A percentile compares a stretch with the other conserved stretches of the same genome.
Evolutionary conservation across 495 filamentous ascomycete species (phyloP).

Genomic region (Penicillium arizonense): DNA sequence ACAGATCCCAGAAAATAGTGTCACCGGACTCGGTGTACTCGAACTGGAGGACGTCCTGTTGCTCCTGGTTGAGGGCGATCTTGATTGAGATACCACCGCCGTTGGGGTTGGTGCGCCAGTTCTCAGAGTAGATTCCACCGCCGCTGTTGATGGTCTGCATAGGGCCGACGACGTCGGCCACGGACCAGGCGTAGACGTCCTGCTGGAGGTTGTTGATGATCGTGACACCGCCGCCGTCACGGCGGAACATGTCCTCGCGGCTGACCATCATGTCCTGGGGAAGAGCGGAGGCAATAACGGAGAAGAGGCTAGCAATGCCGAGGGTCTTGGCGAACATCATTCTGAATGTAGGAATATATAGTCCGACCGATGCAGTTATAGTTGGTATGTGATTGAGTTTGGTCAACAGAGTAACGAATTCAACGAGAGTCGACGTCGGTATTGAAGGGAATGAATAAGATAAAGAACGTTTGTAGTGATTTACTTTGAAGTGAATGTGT

Average conservation of each 20-base stretch:
- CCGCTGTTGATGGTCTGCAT: slow-evolving; percentile 30
- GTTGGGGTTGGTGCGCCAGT: slow-evolving; percentile 36
- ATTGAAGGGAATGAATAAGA: no score
- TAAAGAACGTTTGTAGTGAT: no score
- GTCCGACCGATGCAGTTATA: no score
- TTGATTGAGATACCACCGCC: slow-evolving; percentile 48
- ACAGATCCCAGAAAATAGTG: slow-evolving; percentile 45
- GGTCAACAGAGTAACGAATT: no score
- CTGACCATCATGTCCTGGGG: slow-evolving; percentile 14
- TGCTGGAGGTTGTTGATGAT: slow-evolving; percentile 39
- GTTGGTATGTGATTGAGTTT: no score
- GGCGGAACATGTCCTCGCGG: slow-evolving; percentile 3
- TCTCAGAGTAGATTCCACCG: slow-evolving; percentile 36
- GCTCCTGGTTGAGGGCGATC: slow-evolving; percentile 29
- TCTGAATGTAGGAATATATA: slow-evolving; percentile 20
- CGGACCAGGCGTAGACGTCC: slow-evolving; percentile 44
- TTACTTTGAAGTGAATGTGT: no score
- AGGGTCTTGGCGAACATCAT: slow-evolving; percentile 49
- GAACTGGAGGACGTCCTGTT: slow-evolving; percentile 43
- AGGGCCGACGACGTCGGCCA: slow-evolving; percentile 21
- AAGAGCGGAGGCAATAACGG: slow-evolving; percentile 37
- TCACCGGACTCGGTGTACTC: slow-evolving; percentile 40
- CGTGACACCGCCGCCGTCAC: slow-evolving; percentile 27
- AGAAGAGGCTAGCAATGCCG: slow-evolving; percentile 35
- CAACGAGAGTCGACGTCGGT: no score